Percentiles rank a stretch among this genome's conserved stretches.
phyloP scores from a whole-genome alignment of 1,284 basidiomycete genomes.

The Phylloporus sp. region DNA sequence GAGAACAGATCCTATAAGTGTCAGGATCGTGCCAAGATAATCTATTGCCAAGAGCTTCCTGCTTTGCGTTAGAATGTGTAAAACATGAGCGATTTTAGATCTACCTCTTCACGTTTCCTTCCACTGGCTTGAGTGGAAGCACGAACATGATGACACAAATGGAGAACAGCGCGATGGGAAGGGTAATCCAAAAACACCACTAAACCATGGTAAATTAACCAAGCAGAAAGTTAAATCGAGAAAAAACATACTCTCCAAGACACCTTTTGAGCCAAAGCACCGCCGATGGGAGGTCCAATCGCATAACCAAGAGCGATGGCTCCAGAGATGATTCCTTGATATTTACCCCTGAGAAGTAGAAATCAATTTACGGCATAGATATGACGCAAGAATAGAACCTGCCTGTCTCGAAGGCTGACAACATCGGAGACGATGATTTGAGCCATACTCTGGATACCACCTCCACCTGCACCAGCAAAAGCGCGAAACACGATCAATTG shows the following conservation, averaged over 20 bases:
- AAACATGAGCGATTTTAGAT: conserved; percentile 5
- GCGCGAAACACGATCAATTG: conserved; percentile 77
- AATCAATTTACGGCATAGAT: background rate
- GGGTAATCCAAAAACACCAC: conserved; percentile 43
- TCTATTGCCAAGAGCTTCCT: conserved; percentile 74
- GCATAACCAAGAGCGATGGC: conserved; percentile 50
- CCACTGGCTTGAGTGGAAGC: conserved; percentile 67
- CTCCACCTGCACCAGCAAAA: conserved; percentile 69
- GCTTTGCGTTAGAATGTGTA: conserved; percentile 2
- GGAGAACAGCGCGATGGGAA: conserved; percentile 57
- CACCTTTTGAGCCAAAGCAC: conserved; percentile 50
- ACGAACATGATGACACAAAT: conserved; percentile 61
- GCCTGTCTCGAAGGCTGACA: conserved; percentile 63
- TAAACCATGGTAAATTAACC: conserved; percentile 28
- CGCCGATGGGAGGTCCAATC: conserved; percentile 64
- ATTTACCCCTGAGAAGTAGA: conserved; percentile 53
- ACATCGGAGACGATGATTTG: conserved; percentile 72
- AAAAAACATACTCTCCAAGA: conserved; percentile 59
- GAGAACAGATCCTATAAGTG: conserved; percentile 63
- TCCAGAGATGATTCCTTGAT: conserved; percentile 64
- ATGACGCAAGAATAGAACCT: conserved; percentile 12
- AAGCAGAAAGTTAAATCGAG: background rate
- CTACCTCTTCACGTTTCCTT: conserved; percentile 56
- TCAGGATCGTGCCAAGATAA: conserved; percentile 63
- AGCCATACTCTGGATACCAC: conserved; percentile 66